Evolutionary conservation across 2,329 filamentous ascomycete genomes (phyloP), one percentile per base, ranked within the genome.

Genomic region (Dactylellina haptotyla): DNA sequence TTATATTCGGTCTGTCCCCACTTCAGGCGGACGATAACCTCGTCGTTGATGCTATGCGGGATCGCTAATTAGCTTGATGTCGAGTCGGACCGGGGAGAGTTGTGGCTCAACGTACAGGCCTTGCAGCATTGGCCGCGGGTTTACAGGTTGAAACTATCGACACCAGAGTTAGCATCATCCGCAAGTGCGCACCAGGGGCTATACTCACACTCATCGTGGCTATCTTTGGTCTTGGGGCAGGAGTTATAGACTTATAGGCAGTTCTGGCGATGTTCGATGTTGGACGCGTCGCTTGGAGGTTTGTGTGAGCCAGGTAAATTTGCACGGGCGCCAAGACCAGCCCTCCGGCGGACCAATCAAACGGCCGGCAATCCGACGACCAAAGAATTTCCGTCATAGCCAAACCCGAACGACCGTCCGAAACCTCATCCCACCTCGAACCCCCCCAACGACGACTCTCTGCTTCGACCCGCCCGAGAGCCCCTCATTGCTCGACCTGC

Each of bases 1-100:
- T 94, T 96, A 87, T 99, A 99, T 82, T 99, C 95, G 72, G 92
- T 95, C 82, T 97, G 90, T 78, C 92, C 93, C 95, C 95, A 99
- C 87, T 99, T 99, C 76, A 99, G 87, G 79, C 93, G 92, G 76
- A 99, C 90, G 76, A 93, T 85, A 80, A 99, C 89, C 79, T 94
- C 88, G 82, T 96, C 91, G 84, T 96, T 91, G 83, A 99, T 90
- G 76, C 90, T 93, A 76, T 14, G 23, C 12, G 12, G 30, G 2
- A 32, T 30, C 4, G 12, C 1, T 41, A 1, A 48, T 70, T 16
- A 58, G 61, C 51, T 32, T 34, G 16, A 18, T 8, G 39, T 45
- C 23, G 18, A 4, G 30, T 23, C 12, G 26, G 12, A 30, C 14
- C 16, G 16, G 25, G 56, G 53, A 57, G 71, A 45, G 66, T n/a